Evolutionary conservation across 345 rosid species (phyloP).

Genomic region (Eucalyptus guilfoylei): DNA sequence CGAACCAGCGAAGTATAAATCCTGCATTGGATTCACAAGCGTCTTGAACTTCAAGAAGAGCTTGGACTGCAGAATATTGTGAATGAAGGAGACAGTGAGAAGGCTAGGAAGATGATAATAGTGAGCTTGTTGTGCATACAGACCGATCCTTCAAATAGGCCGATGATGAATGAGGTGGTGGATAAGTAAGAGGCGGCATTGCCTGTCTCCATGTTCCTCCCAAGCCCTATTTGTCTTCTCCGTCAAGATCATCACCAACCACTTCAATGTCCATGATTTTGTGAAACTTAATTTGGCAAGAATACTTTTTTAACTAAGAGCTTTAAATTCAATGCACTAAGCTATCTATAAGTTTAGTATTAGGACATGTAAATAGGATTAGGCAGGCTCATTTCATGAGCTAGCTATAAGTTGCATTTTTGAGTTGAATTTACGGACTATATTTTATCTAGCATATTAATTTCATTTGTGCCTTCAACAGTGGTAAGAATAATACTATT

Average conservation of each 20-base stretch:
- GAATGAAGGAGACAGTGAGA: background rate
- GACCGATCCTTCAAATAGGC: background rate
- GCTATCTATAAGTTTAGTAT: too few relatives aligned
- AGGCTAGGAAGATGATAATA: background rate
- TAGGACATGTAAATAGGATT: background rate
- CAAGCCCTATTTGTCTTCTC: background rate
- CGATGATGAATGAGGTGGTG: background rate
- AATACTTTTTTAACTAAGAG: background rate
- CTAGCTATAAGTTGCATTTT: background rate
- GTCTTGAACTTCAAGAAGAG: background rate
- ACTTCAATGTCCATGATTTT: background rate
- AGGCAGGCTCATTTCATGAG: background rate
- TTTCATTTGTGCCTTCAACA: background rate
- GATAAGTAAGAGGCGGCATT: background rate
- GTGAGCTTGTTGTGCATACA: background rate
- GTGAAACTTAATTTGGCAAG: background rate
- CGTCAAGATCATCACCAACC: background rate
- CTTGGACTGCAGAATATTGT: background rate
- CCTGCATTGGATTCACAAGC: background rate
- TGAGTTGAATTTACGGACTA: background rate
- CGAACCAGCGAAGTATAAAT: background rate
- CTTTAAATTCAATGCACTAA: background rate
- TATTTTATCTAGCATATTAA: background rate
- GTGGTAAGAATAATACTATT: background rate
- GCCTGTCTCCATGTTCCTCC: background rate